Conservation (phyloP, 2,329 filamentous ascomycete species). For the Fusarium pseudonygamai region DNA sequence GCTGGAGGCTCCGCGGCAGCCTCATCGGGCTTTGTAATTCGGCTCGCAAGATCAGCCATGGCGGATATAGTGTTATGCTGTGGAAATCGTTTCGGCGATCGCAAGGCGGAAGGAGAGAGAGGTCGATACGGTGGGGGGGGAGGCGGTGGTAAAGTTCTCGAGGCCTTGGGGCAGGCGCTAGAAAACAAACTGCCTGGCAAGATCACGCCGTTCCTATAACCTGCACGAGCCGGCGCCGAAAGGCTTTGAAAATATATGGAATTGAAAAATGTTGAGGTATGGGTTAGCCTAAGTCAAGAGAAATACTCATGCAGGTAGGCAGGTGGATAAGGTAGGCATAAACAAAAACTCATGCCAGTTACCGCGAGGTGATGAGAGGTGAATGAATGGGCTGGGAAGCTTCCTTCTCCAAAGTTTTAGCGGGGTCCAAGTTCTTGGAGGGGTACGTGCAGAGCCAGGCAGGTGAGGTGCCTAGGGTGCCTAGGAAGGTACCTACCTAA, state of each 20-base stretch:
- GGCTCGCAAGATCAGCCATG: slow-evolving; percentile 63
- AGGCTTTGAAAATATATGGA: background rate
- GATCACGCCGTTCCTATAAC: background rate
- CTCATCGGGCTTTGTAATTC: slow-evolving; percentile 58
- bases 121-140: slow-evolving; percentile 19
- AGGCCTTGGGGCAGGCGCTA: slow-evolving; percentile 17
- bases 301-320: background rate
- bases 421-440: slow-evolving; percentile 47
- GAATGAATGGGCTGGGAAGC: slow-evolving; percentile 13
- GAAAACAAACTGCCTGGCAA: background rate
- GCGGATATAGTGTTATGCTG: slow-evolving; percentile 13
- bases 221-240: background rate
- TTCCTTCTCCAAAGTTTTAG: slow-evolving; percentile 41
- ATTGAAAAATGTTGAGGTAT: background rate
- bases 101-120: slow-evolving; percentile 18
- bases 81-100: slow-evolving; percentile 1
- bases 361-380: slow-evolving; percentile 4
- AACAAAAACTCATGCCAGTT: slow-evolving; percentile 22
- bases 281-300: slow-evolving; percentile 1
- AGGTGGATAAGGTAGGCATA: slow-evolving; percentile 4
- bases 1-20: slow-evolving; percentile 32
- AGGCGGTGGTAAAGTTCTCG: slow-evolving; percentile 21
- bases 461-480: background rate
- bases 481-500: background rate
- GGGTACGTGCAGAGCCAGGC: slow-evolving; percentile 39